Evolutionary conservation across 192 early-diverging fungal species (phyloP).

Genomic region (Podila minutissima): DNA sequence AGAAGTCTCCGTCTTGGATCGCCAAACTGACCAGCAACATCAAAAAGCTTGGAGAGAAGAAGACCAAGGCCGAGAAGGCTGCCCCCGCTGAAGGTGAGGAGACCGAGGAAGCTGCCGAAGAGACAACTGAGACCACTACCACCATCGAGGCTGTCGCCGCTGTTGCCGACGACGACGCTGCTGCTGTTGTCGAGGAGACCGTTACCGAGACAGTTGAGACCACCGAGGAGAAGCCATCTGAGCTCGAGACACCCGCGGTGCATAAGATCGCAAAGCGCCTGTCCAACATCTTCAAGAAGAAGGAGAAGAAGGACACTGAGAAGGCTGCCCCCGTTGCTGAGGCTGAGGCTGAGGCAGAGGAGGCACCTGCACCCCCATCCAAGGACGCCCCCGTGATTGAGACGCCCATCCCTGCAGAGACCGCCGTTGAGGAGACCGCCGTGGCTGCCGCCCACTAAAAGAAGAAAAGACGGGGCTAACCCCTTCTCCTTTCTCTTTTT

Average conservation of each 20-base stretch:
- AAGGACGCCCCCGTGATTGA: slow-evolving; percentile 6
- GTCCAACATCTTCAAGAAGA: slow-evolving; percentile 3
- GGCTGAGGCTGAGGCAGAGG: not conserved
- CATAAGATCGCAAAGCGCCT: not conserved
- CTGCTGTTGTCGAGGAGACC: not conserved
- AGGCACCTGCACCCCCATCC: slow-evolving; percentile 1
- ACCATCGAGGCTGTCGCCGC: not conserved
- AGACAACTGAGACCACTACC: not conserved
- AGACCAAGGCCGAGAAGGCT: slow-evolving; percentile 4
- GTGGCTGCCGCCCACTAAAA: not conserved
- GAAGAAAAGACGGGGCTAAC: not conserved
- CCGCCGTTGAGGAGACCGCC: slow-evolving; percentile 2
- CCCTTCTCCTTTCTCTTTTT: not conserved
- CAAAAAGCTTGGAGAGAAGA: slow-evolving; percentile 1
- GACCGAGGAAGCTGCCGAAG: slow-evolving; percentile 4
- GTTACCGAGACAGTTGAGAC: not conserved
- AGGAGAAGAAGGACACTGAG: not conserved
- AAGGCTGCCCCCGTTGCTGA: not conserved
- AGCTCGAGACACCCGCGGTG: not conserved
- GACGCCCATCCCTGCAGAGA: not conserved
- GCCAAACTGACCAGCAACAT: slow-evolving; percentile 9
- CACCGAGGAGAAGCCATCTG: not conserved
- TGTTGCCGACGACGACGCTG: not conserved
- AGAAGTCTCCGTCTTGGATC: not conserved
- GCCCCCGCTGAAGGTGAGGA: not conserved